Evolutionary conservation across 2,329 filamentous ascomycete genomes (phyloP).

Genomic region (Ophiostoma pallidulum): DNA sequence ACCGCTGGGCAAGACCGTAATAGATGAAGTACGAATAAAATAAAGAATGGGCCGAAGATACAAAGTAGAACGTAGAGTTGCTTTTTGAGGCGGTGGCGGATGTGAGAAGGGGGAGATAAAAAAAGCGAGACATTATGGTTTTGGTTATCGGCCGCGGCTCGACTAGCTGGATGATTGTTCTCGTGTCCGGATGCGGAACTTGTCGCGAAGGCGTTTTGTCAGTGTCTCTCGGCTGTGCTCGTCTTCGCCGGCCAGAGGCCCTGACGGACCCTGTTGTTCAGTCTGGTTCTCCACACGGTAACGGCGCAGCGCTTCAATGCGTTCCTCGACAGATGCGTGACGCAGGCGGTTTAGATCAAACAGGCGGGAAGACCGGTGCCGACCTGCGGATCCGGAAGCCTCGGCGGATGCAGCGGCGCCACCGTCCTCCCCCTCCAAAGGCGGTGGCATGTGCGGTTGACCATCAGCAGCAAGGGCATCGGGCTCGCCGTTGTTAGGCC

Average conservation of each 20-base stretch:
- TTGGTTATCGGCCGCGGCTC: background rate
- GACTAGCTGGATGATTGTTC: slow-evolving; percentile 25
- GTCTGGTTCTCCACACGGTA: slow-evolving; percentile 33
- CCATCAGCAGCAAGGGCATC: slow-evolving; percentile 18
- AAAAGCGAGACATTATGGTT: background rate
- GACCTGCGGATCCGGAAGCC: slow-evolving; percentile 15
- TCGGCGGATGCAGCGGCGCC: slow-evolving; percentile 21
- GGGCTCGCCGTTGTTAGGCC: slow-evolving; percentile 23
- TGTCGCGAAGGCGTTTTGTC: slow-evolving; percentile 41
- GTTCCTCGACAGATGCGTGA: slow-evolving; percentile 51
- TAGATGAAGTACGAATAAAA: no score
- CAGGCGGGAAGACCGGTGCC: slow-evolving; percentile 39
- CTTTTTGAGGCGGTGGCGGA: no score
- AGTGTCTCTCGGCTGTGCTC: slow-evolving; percentile 33
- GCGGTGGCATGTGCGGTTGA: slow-evolving; percentile 28
- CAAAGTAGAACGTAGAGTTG: no score
- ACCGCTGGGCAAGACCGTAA: no score
- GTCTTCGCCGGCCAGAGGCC: slow-evolving; percentile 24
- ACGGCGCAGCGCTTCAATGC: slow-evolving; percentile 49
- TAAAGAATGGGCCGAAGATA: no score
- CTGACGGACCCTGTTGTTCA: slow-evolving; percentile 1
- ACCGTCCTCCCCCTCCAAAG: slow-evolving; percentile 31
- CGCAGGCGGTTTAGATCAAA: slow-evolving; percentile 49
- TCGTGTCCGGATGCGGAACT: slow-evolving; percentile 42
- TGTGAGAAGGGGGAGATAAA: no score